A percentile compares a stretch with the other conserved stretches of the same genome.
Conservation (phyloP, 805 yeast genomes). For the Cyberlindnera maritima region DNA sequence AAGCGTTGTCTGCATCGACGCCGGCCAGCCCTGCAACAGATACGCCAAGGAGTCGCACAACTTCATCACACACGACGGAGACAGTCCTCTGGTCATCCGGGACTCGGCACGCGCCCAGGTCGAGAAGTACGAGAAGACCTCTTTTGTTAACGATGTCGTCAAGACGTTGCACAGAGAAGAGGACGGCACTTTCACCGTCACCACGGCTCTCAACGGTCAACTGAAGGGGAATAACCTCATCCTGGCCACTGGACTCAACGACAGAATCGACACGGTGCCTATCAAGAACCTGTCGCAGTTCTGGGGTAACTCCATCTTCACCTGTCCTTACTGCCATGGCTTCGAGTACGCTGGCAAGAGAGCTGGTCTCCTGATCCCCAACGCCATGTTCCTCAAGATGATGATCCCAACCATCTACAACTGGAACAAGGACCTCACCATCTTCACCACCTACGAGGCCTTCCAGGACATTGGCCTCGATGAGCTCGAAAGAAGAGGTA, state of each 20-base stretch:
- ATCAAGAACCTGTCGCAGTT: slow-evolving; percentile 13
- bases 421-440: slow-evolving; percentile 14
- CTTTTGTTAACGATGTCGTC: slow-evolving; percentile 8
- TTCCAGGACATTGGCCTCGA: background rate
- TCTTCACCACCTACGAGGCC: slow-evolving; percentile 3
- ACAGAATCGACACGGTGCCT: slow-evolving; percentile 6
- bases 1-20: slow-evolving; percentile 16
- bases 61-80: slow-evolving; percentile 16
- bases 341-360: slow-evolving; percentile 11
- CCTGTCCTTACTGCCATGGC: slow-evolving; percentile 17
- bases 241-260: slow-evolving; percentile 18
- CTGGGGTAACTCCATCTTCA: slow-evolving; percentile 19
- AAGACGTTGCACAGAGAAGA: background rate
- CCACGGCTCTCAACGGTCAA: background rate
- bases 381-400: background rate
- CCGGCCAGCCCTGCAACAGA: slow-evolving; percentile 18
- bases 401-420: slow-evolving; percentile 10
- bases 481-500: background rate
- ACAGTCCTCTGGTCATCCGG: slow-evolving; percentile 8
- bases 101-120: slow-evolving; percentile 6
- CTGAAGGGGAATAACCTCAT: slow-evolving; percentile 6
- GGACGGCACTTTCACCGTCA: background rate
- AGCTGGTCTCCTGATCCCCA: slow-evolving; percentile 10
- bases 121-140: slow-evolving; percentile 2
- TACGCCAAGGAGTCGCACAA: slow-evolving; percentile 19